Conservation (phyloP, 768 basidiomycete species). For the Boletus insuetus region DNA sequence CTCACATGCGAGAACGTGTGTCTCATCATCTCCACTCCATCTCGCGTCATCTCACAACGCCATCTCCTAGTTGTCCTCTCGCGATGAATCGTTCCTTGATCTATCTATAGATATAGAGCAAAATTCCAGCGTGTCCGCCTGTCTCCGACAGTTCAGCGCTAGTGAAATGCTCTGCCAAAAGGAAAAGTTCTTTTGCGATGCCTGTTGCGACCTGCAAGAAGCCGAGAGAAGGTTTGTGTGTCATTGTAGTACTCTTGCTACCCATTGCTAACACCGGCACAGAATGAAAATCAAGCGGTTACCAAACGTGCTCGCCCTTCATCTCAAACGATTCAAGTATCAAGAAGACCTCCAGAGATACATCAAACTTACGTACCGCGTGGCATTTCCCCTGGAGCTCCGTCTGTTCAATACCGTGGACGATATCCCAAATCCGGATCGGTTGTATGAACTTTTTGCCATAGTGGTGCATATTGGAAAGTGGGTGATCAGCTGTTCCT, state of each 20-base stretch:
- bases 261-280: slow-evolving; percentile 11
- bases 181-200: slow-evolving; percentile 99
- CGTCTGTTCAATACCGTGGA: slow-evolving; percentile 97
- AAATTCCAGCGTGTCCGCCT: slow-evolving; percentile 94
- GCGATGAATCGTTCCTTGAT: slow-evolving; percentile 96
- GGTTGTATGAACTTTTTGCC: slow-evolving; percentile 91
- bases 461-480: slow-evolving; percentile 99
- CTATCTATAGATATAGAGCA: slow-evolving; percentile 99
- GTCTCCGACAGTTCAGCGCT: slow-evolving; percentile 93
- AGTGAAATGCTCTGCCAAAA: slow-evolving; percentile 97
- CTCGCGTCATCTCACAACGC: slow-evolving; percentile 12
- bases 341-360: slow-evolving; percentile 89
- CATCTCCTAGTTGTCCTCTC: slow-evolving; percentile 71
- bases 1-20: slow-evolving; percentile 95
- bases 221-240: slow-evolving; percentile 84
- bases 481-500: slow-evolving; percentile 50
- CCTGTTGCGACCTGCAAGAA: slow-evolving; percentile 94
- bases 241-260: not conserved
- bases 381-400: slow-evolving; percentile 93
- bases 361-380: slow-evolving; percentile 94
- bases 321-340: slow-evolving; percentile 98
- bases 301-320: slow-evolving; percentile 92
- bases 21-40: slow-evolving; percentile 10
- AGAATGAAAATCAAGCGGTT: slow-evolving; percentile 99
- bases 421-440: slow-evolving; percentile 86